Base-by-base conservation (phyloP, 257 asterid species). In the Rubia yunnanensis region DNA sequence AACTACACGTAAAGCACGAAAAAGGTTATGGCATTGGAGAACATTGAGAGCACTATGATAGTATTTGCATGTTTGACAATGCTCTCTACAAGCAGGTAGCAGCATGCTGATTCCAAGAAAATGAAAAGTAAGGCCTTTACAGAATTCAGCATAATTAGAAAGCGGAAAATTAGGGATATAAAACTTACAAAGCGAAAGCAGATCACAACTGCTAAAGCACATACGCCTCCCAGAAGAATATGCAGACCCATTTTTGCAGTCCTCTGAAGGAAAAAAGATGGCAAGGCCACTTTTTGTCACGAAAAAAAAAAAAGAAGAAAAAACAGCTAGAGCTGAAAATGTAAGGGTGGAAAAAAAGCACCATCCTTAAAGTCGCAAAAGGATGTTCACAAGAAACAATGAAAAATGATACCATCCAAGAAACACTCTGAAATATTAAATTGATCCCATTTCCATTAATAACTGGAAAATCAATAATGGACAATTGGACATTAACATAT, bases 161-260 rank as follows among this genome's bases (percentile, higher is more conserved):
- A 34, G 41, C 41, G 8, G n/a, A 60, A 63, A 30, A 71, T 27
- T 11, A 70, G 65, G 69, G 69, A 67, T 73, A 67, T 73, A 63
- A 6, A 73, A 84, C 97, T 88, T 88, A 91, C 97, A 77, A 91
- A 88, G 50, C 98, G 95, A 77, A 88, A 88, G 91, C 83, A 86
- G 23, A 91, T 79, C 65, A 91, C 96, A 62, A 88, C 84, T 31
- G 95, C 83, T 83, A 91, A 81, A 35, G 98, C 98, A 73, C 98
- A 88, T 39, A 91, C 70, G 57, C 98, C 95, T 70, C 96, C 98
- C 64, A 91, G 96, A 82, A 91, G 95, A 75, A 91, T 81, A 71
- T 91, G 94, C 80, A 88, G 85, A 57, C 96, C 98, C 74, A 77
- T 86, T 78, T 81, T 88, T 65, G 96, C 96, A 71, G 95, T 83